Evolutionary conservation across 2,329 filamentous ascomycete genomes (phyloP), one percentile per base, ranked within the genome.

Genomic region (Immersiporthe knoxdaviesiana): DNA sequence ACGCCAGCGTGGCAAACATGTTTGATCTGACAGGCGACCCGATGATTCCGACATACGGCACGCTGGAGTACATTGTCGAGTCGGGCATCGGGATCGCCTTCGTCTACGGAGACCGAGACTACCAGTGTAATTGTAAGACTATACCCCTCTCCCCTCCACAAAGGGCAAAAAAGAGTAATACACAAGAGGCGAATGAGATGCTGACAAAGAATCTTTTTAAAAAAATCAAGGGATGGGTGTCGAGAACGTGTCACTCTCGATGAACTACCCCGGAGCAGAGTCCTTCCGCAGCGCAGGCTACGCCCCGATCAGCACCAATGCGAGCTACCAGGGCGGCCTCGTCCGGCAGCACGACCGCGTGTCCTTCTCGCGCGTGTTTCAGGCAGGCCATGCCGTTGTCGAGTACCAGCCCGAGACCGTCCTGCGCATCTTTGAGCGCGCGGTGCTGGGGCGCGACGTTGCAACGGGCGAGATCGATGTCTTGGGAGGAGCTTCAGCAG

Each of bases 71-170:
- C 65, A 77, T 89, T 1, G 80, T 89, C 12, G 84, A 88, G 66
- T 77, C 81, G 7, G 85, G 85, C 5, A 80, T 88, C 60, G 84
- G 84, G 66, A 83, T 88, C 3, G 79, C 84, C 6, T 77, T 88
- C 8, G 77, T 87, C 11, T 86, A 87, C 70, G 86, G 86, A 6
- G 87, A 88, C 71, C 79, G 83, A 2, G 86, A 88, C 72, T 88
- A 81, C 69, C 78, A 80, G 14, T 84, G 83, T 72, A 77, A 77
- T 68, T 77, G 75, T 73, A 52, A 63, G 71, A 30, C 14, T 18
- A 18, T 16, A 7, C 61, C 50, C 39, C 24, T 6, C 54, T 30
- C 7, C 14, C 24, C 14, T 35, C 14, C 16, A 10, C 30, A 27
- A 30, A 12, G n/a, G n/a, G n/a, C n/a, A n/a, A 30, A 59, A 11